Evolutionary conservation across 2,329 filamentous ascomycete genomes (phyloP).

Genomic region (Arthrobotrys conoides): DNA sequence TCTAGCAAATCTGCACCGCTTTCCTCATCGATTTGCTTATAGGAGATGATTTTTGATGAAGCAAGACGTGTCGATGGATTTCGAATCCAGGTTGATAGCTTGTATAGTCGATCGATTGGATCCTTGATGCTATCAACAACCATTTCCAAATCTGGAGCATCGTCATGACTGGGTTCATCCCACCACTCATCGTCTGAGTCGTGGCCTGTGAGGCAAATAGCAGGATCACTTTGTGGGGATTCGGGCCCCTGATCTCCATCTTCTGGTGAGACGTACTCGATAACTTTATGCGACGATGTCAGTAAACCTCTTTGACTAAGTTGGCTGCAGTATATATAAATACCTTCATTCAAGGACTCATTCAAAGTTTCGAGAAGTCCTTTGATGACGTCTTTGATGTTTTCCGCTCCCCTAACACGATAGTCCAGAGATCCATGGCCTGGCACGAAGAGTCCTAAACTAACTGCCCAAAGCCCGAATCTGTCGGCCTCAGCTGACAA

Average conservation of each 20-base stretch:
- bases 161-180: conserved; percentile 21
- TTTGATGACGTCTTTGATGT: conserved; percentile 31
- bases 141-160: conserved; percentile 33
- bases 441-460: conserved; percentile 53
- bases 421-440: conserved; percentile 58
- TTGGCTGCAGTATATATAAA: background rate
- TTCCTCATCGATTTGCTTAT: conserved; percentile 46
- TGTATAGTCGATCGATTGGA: conserved; percentile 54
- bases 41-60: conserved; percentile 35
- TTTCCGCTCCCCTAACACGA: conserved; percentile 47
- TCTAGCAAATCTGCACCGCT: conserved; percentile 35
- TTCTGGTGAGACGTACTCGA: conserved; percentile 20
- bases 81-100: conserved; percentile 44
- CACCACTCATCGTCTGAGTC: conserved; percentile 33
- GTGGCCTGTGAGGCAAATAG: background rate
- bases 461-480: conserved; percentile 48
- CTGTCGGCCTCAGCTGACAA: conserved; percentile 48
- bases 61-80: conserved; percentile 42
- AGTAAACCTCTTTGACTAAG: too few species aligned
- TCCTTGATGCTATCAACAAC: conserved; percentile 43
- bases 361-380: conserved; percentile 31
- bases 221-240: background rate
- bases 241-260: background rate
- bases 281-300: conserved; percentile 3
- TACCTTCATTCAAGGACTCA: conserved; percentile 41